These are phyloP conservation scores for Pelargonium cotyledonis DNA, from an alignment of 441 rosid genomes.

Conservation along the genomic window DNA sequence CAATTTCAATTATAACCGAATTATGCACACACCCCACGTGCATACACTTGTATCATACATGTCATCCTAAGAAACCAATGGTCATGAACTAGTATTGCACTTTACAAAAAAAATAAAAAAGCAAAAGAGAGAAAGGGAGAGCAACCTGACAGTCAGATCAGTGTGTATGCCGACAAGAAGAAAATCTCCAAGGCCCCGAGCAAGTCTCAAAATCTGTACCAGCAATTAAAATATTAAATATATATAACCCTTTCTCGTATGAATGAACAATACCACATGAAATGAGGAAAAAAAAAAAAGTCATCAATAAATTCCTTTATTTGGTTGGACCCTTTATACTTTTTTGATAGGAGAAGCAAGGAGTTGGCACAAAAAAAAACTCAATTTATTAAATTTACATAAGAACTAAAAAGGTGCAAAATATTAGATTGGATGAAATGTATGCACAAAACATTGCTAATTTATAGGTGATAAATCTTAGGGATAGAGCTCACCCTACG, in stretches of 20 bases:
- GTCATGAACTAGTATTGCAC: neutral
- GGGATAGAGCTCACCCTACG: no score
- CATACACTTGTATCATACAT: no score
- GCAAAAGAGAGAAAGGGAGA: neutral
- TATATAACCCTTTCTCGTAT: neutral
- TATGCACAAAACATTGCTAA: neutral
- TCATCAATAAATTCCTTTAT: no score
- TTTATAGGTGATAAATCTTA: neutral
- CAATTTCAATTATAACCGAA: no score
- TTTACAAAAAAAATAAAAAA: neutral
- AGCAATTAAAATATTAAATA: neutral
- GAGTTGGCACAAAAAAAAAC: neutral
- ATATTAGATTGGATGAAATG: neutral
- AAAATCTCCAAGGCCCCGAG: slow-evolving; percentile 90
- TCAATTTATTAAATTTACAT: neutral
- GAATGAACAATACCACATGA: neutral
- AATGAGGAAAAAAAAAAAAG: neutral
- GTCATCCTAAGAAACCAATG: slow-evolving; percentile 6
- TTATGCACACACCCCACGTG: no score
- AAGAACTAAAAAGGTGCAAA: neutral
- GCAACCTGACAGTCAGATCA: slow-evolving; percentile 80
- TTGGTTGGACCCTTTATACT: neutral
- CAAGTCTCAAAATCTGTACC: slow-evolving; percentile 68
- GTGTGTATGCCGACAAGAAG: slow-evolving; percentile 72
- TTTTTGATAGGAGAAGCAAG: neutral